Evolutionary conservation across 805 yeast genomes (phyloP), one percentile per base, ranked within the genome.

Genomic region (Zygosaccharomyces kombuchaensis): DNA sequence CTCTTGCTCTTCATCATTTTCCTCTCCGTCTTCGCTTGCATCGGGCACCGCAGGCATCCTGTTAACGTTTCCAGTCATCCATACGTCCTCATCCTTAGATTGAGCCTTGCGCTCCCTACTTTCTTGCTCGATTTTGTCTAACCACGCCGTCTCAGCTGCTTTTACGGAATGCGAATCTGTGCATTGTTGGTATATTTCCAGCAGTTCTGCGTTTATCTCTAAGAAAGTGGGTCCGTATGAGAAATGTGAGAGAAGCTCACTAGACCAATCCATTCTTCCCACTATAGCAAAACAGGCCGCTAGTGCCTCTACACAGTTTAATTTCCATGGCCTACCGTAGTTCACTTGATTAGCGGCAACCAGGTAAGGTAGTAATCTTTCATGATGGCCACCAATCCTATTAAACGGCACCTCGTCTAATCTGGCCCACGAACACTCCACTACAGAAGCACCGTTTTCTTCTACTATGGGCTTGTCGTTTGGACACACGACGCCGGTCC

Each of bases 391-490:
- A 3, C 98, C 98, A 47, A 93, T 89, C 59, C 86, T 87, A 49
- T 75, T 71, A 66, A 93, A 93, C 4, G 99, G 99, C n/a, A 93
- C 81, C 64, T 93, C 99, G 45, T 89, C 96, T n/a, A 93, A 65
- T 45, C 98, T 72, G 0, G 99, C 99, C 99, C 99, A 93, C 1
- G 96, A 88, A 67, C 98, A 91, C 63, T 93, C 99, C 2, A 93
- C 98, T 7, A 93, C 99, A 0, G 99, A 96, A n/a, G 89, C 93
- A 30, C 99, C 99, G 34, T 72, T 62, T 23, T 73, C 73, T 56
- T 85, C 95, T 0, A 89, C 96, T 9, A 87, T 74, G 38, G 78
- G 85, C 34, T 67, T 60, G 63, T 93, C 99, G 54, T 84, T 74
- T 0, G 98, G 98, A 63, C 96, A 87, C 1, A 93, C 96, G 1